Base-by-base conservation (phyloP, 1,139 yeast genomes). In the Arxiozyma telluris region DNA sequence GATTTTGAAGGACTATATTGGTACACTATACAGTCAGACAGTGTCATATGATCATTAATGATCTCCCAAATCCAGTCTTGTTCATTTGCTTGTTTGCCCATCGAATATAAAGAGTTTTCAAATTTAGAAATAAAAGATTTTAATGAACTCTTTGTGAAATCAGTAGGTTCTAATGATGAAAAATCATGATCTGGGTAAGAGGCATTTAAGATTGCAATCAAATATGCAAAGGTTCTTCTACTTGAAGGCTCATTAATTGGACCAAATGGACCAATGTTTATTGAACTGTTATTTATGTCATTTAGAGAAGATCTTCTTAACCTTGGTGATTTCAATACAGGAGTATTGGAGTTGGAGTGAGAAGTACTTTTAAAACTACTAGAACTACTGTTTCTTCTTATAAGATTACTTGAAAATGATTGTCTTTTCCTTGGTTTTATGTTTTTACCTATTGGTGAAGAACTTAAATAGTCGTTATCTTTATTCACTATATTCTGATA, bases 181-280 rank as follows among this genome's bases (percentile, higher is more conserved):
- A 91, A 93, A 66, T 93, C 98, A 66, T 93, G 96, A 68, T 93
- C 98, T 0, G 98, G 98, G 66, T 88, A 93, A 1, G 95, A 84
- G 12, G 95, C 88, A 69, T 93, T 93, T 53, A 93, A 76, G 42
- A 93, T 91, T 1, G 96, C 94, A 56, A 93, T 87, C 54, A 93
- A 74, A 67, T 91, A 88, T 0, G 97, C 94, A 75, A 93, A 93
- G 1, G 93, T 84, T 69, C 88, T 84, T 59, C 96, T 79, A 39
- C 96, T 86, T 1, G 95, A 82, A 6, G 85, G 81, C 61, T 84
- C 86, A 64, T 85, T 87, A 50, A 93, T 76, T 0, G 98, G 96
- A 0, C 98, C 99, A 73, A 93, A 93, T 0, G 98, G 98, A 0
- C 96, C 88, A 52, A 68, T 64, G 47, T 60, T 66, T 30, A 67